Base-by-base conservation (phyloP, 306 rosid genomes). In the Quercus ilex region DNA sequence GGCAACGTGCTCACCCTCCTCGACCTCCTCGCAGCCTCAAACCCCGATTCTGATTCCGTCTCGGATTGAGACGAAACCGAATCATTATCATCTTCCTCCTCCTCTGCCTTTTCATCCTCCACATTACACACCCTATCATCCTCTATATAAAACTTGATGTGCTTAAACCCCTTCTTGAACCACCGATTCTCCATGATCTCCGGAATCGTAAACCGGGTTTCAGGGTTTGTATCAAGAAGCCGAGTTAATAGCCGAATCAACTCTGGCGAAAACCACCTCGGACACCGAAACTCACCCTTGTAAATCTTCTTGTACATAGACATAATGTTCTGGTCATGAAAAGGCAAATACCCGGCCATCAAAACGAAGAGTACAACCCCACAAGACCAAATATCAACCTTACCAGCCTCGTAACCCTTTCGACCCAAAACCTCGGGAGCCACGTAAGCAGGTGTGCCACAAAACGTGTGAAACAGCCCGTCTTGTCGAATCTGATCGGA, bases 371-470 rank as follows among this genome's bases (percentile, higher is more conserved):
- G 78, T 1, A 94, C 82, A 49, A 94, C 90, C 64, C 98, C 98
- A 67, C 98, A 94, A 2, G 98, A 91, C 98, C 98, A 94, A 15
- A 94, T 88, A 78, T 94, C 98, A 20, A 92, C 97, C 80, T 92
- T 94, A 0, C 90, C 93, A 3, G 97, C 97, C 58, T 94, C 98
- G 43, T 94, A 94, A 0, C 98, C 98, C 62, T 89, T 91, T 30
- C 98, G 80, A 0, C 83, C 94, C 55, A 94, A 75, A 55, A 94
- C 97, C 87, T 94, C 98, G 1, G 98, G 97, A 1, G 98, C 98
- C 21, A 94, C 98, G 67, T 94, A 94, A 0, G 97, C 97, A n/a
- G 98, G 98, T 0, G 98, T 94, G 0, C 98, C 98, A 21, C 98
- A 94, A 74, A 94, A 94, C 7, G 98, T 94, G 78, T 94, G 98